Conservation (phyloP, 768 basidiomycete species). For the Cyclocybe aegerita region DNA sequence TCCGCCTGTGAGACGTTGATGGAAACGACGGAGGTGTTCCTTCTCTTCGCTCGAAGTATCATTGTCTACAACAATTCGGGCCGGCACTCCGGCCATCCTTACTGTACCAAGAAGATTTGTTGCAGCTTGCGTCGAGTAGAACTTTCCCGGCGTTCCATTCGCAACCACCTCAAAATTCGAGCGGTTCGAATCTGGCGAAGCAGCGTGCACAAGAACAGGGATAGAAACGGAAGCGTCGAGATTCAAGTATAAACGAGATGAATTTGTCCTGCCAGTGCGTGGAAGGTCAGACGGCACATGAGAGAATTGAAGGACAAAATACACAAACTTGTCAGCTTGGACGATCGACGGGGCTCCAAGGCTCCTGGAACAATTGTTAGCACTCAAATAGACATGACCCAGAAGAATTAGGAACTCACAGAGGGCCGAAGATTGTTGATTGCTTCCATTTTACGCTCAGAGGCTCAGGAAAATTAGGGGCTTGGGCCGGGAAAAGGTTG, state of each 20-base stretch:
- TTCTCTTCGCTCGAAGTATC: slow-evolving; percentile 42
- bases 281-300: not conserved
- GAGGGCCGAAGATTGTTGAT: slow-evolving; percentile 67
- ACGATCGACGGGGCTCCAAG: slow-evolving; percentile 29
- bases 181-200: slow-evolving; percentile 25
- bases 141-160: slow-evolving; percentile 55
- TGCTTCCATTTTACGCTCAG: slow-evolving; percentile 34
- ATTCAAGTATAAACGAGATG: slow-evolving; percentile 43
- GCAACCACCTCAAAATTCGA: slow-evolving; percentile 38
- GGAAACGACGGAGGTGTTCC: slow-evolving; percentile 48
- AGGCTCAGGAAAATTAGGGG: slow-evolving; percentile 9
- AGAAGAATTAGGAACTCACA: slow-evolving; percentile 38
- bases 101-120: slow-evolving; percentile 52
- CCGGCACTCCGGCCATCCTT: slow-evolving; percentile 48
- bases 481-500: slow-evolving; percentile 42
- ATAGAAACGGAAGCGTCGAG: slow-evolving; percentile 51
- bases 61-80: slow-evolving; percentile 39
- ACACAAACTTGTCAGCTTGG: slow-evolving; percentile 27
- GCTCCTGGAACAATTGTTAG: slow-evolving; percentile 26
- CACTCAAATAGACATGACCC: not conserved
- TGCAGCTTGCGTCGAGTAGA: slow-evolving; percentile 51
- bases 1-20: slow-evolving; percentile 46
- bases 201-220: slow-evolving; percentile 47
- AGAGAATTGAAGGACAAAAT: not conserved
- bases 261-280: slow-evolving; percentile 18